Conservation (phyloP, 2,329 filamentous ascomycete species). For the Xylariaceae sp. region DNA sequence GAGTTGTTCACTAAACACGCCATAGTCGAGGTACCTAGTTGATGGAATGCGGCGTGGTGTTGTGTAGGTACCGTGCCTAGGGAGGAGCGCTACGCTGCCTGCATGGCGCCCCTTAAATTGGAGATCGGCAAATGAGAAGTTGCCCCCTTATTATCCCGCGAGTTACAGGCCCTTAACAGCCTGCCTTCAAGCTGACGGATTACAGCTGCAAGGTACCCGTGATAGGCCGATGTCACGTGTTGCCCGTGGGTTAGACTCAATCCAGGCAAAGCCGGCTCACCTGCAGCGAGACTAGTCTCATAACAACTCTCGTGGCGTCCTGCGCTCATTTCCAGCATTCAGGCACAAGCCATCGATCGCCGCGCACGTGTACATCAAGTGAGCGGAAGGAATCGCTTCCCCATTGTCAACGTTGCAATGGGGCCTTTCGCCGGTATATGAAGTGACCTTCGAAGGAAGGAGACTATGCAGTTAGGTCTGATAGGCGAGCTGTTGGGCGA, state of each 20-base stretch:
- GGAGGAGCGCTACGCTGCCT: neutral
- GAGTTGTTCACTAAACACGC: too few relatives aligned
- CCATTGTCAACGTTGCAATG: constrained; percentile 10
- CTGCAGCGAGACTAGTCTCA: constrained; percentile 13
- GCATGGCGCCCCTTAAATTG: neutral
- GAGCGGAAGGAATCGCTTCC: constrained; percentile 10
- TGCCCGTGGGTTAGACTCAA: constrained; percentile 2
- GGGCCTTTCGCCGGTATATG: neutral
- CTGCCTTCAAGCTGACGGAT: neutral
- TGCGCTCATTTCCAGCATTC: constrained; percentile 17
- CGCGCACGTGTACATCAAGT: neutral
- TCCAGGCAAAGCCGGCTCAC: constrained; percentile 20
- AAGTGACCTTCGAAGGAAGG: constrained; percentile 13
- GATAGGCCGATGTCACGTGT: constrained; percentile 19
- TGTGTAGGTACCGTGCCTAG: neutral
- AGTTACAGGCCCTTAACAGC: neutral
- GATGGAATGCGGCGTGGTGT: neutral
- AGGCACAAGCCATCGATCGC: constrained; percentile 14
- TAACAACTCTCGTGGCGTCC: constrained; percentile 18
- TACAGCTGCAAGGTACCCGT: constrained; percentile 28
- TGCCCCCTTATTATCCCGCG: neutral
- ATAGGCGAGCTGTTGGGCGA: neutral
- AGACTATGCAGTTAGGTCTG: neutral
- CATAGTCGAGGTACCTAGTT: neutral
- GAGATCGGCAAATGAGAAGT: neutral